Conservation (phyloP, 2,329 filamentous ascomycete genomes). For the Sporothrix brunneoviolacea region DNA sequence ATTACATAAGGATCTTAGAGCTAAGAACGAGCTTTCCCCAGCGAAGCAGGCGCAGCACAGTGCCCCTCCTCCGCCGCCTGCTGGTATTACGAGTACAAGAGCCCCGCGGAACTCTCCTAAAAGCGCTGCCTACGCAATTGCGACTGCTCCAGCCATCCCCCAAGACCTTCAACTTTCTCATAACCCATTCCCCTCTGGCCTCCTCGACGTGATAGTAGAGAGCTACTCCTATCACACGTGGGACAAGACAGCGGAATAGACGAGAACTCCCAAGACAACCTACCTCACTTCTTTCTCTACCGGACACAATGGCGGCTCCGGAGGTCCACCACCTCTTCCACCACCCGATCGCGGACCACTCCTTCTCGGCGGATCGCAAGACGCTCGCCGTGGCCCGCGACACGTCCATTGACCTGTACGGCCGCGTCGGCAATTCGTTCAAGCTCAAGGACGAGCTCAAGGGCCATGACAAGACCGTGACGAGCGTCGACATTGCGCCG, state of each 20-base stretch:
- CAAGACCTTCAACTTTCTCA: not conserved
- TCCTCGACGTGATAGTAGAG: slow-evolving; percentile 75
- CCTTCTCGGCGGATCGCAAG: slow-evolving; percentile 86
- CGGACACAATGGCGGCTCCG: slow-evolving; percentile 63
- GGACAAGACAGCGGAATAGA: too few species aligned
- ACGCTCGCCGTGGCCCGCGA: slow-evolving; percentile 89
- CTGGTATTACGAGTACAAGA: not conserved
- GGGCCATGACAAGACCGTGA: slow-evolving; percentile 95
- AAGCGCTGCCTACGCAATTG: slow-evolving; percentile 1
- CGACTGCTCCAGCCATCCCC: slow-evolving; percentile 10
- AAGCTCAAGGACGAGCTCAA: slow-evolving; percentile 86
- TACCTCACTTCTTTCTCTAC: too few species aligned
- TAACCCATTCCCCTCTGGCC: not conserved
- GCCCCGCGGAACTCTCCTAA: not conserved
- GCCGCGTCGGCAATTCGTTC: slow-evolving; percentile 64
- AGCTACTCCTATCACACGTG: slow-evolving; percentile 76
- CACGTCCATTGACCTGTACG: slow-evolving; percentile 83
- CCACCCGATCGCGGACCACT: slow-evolving; percentile 92
- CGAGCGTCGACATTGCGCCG: slow-evolving; percentile 90
- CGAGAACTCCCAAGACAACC: too few species aligned
- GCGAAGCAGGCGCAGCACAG: slow-evolving; percentile 2
- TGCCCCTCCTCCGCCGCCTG: not conserved
- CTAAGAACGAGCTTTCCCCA: too few species aligned
- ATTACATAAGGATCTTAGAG: not conserved
- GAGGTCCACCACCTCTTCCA: slow-evolving; percentile 98